A percentile compares a stretch with the other conserved stretches of the same genome.
These are phyloP conservation scores for Starmerella davenportii DNA, from an alignment of 805 yeast genomes.

Conservation along the genomic window DNA sequence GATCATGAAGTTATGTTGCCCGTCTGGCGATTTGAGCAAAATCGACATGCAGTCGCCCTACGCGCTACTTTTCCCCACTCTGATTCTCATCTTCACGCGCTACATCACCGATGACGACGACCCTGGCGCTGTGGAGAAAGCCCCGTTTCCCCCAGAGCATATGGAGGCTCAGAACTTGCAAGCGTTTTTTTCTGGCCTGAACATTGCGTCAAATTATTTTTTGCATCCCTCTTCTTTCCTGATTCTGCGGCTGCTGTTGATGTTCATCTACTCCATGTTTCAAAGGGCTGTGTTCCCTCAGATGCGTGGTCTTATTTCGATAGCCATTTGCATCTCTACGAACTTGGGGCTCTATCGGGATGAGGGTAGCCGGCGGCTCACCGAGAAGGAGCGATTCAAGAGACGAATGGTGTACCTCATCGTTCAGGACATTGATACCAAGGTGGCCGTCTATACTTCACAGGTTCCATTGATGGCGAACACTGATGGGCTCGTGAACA, in stretches of 20 bases:
- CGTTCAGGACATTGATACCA: conserved; percentile 32
- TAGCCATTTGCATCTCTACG: conserved; percentile 36
- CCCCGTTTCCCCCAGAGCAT: conserved; percentile 1
- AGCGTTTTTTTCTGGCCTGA: conserved; percentile 32
- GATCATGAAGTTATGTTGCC: conserved; percentile 4
- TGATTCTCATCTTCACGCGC: conserved; percentile 3
- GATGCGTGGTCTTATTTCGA: conserved; percentile 25
- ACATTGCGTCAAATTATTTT: conserved; percentile 30
- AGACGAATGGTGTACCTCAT: conserved; percentile 34
- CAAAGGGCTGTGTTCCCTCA: conserved; percentile 11
- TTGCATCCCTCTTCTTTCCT: conserved; percentile 8
- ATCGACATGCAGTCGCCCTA: conserved; percentile 9
- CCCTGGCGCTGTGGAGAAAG: neutral
- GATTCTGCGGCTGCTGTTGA: conserved; percentile 27
- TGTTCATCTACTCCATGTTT: conserved; percentile 18
- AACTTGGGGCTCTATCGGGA: conserved; percentile 40
- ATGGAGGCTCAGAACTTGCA: conserved; percentile 26
- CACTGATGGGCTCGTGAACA: conserved; percentile 5
- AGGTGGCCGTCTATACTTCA: conserved; percentile 30
- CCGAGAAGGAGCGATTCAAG: conserved; percentile 24
- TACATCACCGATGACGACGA: neutral
- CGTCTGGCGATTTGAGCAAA: conserved; percentile 3
- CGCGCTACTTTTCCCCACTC: conserved; percentile 6
- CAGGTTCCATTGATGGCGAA: conserved; percentile 29
- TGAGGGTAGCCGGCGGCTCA: conserved; percentile 28